phyloP scores from a whole-genome alignment of 2,329 filamentous ascomycete genomes.

The Xylariaceae sp. region DNA sequence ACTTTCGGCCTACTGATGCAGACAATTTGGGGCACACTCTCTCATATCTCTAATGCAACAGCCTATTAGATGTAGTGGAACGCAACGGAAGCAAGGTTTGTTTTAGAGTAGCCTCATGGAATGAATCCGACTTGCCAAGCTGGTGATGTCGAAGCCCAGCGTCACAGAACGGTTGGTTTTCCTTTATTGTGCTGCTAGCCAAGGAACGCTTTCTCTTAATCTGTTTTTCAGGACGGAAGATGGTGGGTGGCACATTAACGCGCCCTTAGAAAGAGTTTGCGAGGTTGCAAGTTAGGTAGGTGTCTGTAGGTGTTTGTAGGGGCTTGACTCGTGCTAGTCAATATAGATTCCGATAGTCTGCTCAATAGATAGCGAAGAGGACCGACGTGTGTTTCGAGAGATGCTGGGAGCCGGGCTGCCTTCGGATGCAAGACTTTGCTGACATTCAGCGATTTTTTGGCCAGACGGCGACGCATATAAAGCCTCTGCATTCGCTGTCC shows the following conservation, averaged over 20 bases:
- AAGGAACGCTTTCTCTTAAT: too few species aligned
- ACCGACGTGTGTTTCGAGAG: conserved; percentile 1
- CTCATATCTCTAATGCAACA: neutral
- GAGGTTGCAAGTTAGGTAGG: neutral
- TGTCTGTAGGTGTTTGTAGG: neutral
- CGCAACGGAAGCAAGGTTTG: neutral
- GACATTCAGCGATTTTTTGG: neutral
- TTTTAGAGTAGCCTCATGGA: neutral
- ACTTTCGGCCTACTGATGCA: neutral
- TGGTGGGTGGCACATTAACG: neutral
- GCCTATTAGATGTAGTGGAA: neutral
- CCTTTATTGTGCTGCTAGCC: too few species aligned
- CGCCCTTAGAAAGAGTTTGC: neutral
- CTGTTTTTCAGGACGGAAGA: too few species aligned
- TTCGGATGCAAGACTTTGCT: neutral
- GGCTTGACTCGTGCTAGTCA: neutral
- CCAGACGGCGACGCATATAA: conserved; percentile 11
- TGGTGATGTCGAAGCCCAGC: neutral
- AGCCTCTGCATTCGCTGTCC: neutral
- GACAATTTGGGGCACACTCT: neutral
- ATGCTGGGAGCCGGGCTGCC: conserved; percentile 1
- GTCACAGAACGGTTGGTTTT: neutral
- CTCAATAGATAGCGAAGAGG: neutral
- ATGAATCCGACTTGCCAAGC: conserved; percentile 1
- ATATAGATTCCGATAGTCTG: neutral